These are phyloP conservation scores for Cordia subcordata DNA, from an alignment of 257 asterid genomes.

Conservation along the genomic window DNA sequence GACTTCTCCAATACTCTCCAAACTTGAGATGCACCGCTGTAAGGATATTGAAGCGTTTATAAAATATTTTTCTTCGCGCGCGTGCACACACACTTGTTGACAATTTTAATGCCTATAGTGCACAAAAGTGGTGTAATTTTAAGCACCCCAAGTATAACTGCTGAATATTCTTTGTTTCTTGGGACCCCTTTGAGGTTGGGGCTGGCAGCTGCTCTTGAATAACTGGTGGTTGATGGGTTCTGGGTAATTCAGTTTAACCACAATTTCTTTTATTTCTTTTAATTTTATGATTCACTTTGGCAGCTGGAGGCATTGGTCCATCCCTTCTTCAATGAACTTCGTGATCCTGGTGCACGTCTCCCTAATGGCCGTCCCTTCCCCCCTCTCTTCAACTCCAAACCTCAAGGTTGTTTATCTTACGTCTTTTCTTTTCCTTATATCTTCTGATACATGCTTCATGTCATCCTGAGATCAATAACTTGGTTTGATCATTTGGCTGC, in stretches of 20 bases:
- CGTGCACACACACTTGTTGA: too few relatives aligned
- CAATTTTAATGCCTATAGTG: too few relatives aligned
- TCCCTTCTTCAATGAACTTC: conserved; percentile 71
- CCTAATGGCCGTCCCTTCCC: conserved; percentile 76
- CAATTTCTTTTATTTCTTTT: background rate
- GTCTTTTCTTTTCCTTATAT: background rate
- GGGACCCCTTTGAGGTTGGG: too few relatives aligned
- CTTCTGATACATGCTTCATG: background rate
- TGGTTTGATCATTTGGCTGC: conserved; percentile 1
- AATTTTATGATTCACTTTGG: background rate
- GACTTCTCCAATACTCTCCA: conserved; percentile 92
- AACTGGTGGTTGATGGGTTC: too few relatives aligned
- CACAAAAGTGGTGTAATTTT: too few relatives aligned
- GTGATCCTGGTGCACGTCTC: conserved; percentile 50
- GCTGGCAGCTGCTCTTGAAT: too few relatives aligned
- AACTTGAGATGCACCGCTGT: conserved; percentile 77
- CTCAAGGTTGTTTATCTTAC: conserved; percentile 39
- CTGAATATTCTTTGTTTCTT: background rate
- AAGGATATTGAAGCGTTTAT: conserved; percentile 25
- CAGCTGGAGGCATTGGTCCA: conserved; percentile 74
- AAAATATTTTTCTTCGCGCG: too few relatives aligned
- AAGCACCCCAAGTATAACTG: too few relatives aligned
- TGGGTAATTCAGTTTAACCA: too few relatives aligned
- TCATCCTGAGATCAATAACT: background rate
- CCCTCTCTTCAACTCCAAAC: conserved; percentile 68